Evolutionary conservation across 371 early-diverging fungal genomes (phyloP), one percentile per base, ranked within the genome.

Genomic region (Apophysomyces variabilis): DNA sequence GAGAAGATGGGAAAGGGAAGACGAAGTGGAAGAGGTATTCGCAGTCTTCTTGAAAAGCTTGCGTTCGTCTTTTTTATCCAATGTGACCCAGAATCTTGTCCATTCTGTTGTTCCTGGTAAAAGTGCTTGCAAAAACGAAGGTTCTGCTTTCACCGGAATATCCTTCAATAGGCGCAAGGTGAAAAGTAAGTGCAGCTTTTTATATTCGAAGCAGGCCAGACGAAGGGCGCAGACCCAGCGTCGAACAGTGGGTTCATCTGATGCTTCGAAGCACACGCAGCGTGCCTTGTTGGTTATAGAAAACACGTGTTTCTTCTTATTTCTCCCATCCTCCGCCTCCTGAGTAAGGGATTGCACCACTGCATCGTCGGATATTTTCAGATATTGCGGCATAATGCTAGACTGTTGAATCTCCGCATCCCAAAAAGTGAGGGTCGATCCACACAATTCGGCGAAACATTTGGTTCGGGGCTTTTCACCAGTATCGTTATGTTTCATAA

Each of bases 131-230:
- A 84, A 76, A 61, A 73, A 71, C 74, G 72, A 63, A 67, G 63
- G 75, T 18, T 58, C 66, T 76, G 64, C 7, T 50, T 50, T 50
- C 21, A 50, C 58, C 8, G 41, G 41, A 3, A 66, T 64, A 66
- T 72, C 65, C 68, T 70, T 47, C 72, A 93, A 57, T 7, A 91
- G 67, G 8, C 81, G 82, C 1, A 85, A 75, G 4, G 94, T 90
- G 65, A 91, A 93, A 39, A 87, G 79, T 67, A 92, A 88, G 57
- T 93, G 89, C 11, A 94, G 73, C 61, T 87, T 83, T 46, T 88
- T 78, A 14, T 84, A 81, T 71, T 94, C 95, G 66, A 88, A 93
- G 64, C 89, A 86, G 16, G 91, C 85, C 37, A 94, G 77, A 7
- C 93, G 87, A 58, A 93, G 77, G 6, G 90, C 90, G 56, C 81